Conservation (phyloP, 306 rosid species). For the Canavalia ensiformis region DNA sequence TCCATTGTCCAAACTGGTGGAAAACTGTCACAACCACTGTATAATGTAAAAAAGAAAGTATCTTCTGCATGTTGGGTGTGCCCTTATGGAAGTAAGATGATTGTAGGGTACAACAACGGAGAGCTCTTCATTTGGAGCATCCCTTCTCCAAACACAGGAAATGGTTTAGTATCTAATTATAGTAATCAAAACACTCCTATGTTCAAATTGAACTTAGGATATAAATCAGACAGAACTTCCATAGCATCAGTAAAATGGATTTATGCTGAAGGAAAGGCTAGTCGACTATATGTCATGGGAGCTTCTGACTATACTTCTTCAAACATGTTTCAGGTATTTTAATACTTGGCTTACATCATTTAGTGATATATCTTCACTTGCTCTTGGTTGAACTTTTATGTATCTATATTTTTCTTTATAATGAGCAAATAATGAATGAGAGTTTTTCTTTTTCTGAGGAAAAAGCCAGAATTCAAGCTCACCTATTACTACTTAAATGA, state of each 20-base stretch:
- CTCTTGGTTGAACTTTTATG: background rate
- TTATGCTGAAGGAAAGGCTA: conserved; percentile 81
- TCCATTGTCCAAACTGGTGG: conserved; percentile 71
- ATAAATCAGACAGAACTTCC: conserved; percentile 75
- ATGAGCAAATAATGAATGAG: conserved; percentile 15
- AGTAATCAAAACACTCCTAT: conserved; percentile 61
- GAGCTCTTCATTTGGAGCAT: conserved; percentile 85
- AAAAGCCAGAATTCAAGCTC: background rate
- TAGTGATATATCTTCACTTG: background rate
- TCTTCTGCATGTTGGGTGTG: conserved; percentile 94
- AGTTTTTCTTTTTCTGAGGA: background rate
- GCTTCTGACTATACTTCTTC: conserved; percentile 59
- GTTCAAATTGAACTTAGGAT: conserved; percentile 84
- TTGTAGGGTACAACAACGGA: conserved; percentile 88
- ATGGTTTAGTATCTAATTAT: conserved; percentile 52
- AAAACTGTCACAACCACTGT: conserved; percentile 54
- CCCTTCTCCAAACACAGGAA: conserved; percentile 56
- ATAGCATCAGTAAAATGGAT: conserved; percentile 76
- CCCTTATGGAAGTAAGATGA: conserved; percentile 82
- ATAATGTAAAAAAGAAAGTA: conserved; percentile 76
- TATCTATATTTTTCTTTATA: background rate
- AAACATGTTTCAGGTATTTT: conserved; percentile 72
- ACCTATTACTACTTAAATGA: background rate
- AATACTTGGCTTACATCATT: conserved; percentile 31
- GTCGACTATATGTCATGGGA: conserved; percentile 80